Percentiles rank a stretch among this genome's conserved stretches.
phyloP scores from a whole-genome alignment of 2,329 filamentous ascomycete genomes.

The Elsinoe australis region DNA sequence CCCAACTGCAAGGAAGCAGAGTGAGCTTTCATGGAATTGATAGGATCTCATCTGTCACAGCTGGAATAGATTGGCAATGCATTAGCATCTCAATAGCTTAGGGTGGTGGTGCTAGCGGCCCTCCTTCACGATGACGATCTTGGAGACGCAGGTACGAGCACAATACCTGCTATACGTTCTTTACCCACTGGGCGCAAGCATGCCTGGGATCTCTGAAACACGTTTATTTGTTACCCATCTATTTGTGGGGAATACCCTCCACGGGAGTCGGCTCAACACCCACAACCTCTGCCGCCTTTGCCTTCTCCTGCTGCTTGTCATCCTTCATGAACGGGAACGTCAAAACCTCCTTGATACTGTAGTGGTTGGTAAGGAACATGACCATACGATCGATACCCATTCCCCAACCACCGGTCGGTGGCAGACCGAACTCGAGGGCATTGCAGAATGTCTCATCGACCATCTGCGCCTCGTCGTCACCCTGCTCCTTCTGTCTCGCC shows the following conservation, averaged over 20 bases:
- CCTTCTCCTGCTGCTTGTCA: slow-evolving; percentile 46
- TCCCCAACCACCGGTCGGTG: slow-evolving; percentile 92
- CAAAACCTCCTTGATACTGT: slow-evolving; percentile 91
- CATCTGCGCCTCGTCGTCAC: slow-evolving; percentile 92
- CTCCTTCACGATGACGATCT: no score
- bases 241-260: slow-evolving; percentile 39
- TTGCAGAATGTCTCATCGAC: slow-evolving; percentile 94
- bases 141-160: no score
- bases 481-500: slow-evolving; percentile 88
- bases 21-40: no score
- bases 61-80: no score
- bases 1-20: no score
- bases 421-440: slow-evolving; percentile 80
- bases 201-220: no score
- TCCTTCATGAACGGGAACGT: slow-evolving; percentile 99
- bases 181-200: no score
- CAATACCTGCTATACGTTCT: no score
- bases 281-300: slow-evolving; percentile 54
- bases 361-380: slow-evolving; percentile 94
- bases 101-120: no score
- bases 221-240: no score
- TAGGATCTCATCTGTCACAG: no score
- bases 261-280: slow-evolving; percentile 52
- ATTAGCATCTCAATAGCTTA: no score
- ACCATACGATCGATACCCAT: slow-evolving; percentile 91